phyloP scores from a whole-genome alignment of 2,329 filamentous ascomycete genomes.

The Diaporthe helianthi region DNA sequence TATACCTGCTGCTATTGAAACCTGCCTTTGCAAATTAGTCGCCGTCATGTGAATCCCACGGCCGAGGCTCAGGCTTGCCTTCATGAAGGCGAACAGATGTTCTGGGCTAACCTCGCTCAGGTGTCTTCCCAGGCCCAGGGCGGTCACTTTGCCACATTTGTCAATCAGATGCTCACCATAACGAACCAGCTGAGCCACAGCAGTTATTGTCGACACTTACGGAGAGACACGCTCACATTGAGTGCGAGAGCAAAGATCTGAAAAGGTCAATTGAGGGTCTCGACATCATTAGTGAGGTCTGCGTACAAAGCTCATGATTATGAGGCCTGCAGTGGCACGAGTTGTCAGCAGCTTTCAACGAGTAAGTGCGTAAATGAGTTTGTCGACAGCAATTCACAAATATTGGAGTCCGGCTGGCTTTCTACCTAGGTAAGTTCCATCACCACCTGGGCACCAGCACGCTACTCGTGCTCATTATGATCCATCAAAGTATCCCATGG shows the following conservation, averaged over 20 bases:
- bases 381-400: background rate
- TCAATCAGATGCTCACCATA: background rate
- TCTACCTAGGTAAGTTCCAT: too few relatives aligned
- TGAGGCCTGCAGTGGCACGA: background rate
- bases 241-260: slow-evolving; percentile 21
- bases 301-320: slow-evolving; percentile 23
- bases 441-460: too few relatives aligned
- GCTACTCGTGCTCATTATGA: background rate
- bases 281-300: background rate
- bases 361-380: too few relatives aligned
- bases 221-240: slow-evolving; percentile 10
- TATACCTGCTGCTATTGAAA: slow-evolving; percentile 8
- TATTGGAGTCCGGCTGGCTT: too few relatives aligned
- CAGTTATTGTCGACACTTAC: background rate
- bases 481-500: background rate
- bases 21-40: background rate
- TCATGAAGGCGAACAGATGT: background rate
- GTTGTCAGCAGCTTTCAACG: background rate
- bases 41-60: background rate
- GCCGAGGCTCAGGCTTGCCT: background rate
- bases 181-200: too few relatives aligned
- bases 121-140: slow-evolving; percentile 6
- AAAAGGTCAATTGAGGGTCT: background rate
- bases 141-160: background rate
- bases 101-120: background rate